phyloP scores from a whole-genome alignment of 768 basidiomycete genomes.

The Mrakia blollopis region DNA sequence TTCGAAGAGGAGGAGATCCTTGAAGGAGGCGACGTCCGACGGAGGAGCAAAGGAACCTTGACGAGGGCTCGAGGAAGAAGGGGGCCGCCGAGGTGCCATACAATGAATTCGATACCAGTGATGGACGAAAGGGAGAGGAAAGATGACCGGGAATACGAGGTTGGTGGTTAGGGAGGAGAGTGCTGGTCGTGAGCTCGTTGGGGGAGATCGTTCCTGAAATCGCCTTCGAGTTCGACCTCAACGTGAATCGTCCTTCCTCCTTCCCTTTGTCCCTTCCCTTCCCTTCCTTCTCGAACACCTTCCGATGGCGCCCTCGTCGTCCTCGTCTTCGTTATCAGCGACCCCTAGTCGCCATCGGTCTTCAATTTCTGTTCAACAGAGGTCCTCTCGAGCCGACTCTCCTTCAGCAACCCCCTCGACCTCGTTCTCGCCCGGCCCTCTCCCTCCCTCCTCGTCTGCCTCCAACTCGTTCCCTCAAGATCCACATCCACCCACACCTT shows the following conservation, averaged over 20 bases:
- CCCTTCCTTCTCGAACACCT: not conserved
- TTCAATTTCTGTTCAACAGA: not conserved
- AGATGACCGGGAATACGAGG: not conserved
- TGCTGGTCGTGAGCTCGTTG: not conserved
- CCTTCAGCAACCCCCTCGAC: not conserved
- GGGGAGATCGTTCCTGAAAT: not conserved
- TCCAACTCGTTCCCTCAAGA: not conserved
- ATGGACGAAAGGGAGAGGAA: not conserved
- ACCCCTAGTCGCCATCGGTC: not conserved
- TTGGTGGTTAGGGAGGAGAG: not conserved
- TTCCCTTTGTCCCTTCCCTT: too few species aligned
- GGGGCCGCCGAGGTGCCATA: slow-evolving; percentile 19
- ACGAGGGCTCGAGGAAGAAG: not conserved
- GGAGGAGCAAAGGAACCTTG: slow-evolving; percentile 48
- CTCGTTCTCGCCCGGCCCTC: not conserved
- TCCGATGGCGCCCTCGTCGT: not conserved
- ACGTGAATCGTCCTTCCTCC: not conserved
- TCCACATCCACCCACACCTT: not conserved
- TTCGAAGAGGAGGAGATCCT: slow-evolving; percentile 87
- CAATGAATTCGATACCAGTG: not conserved
- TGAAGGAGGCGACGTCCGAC: slow-evolving; percentile 71
- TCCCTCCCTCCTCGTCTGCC: not conserved
- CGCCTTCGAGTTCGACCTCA: not conserved
- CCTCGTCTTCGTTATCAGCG: not conserved
- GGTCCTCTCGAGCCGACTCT: not conserved